Evolutionary conservation across 164 flowering plant genomes (phyloP), one percentile per base, ranked within the genome.

Genomic region (Dillenia suffruticosa): DNA sequence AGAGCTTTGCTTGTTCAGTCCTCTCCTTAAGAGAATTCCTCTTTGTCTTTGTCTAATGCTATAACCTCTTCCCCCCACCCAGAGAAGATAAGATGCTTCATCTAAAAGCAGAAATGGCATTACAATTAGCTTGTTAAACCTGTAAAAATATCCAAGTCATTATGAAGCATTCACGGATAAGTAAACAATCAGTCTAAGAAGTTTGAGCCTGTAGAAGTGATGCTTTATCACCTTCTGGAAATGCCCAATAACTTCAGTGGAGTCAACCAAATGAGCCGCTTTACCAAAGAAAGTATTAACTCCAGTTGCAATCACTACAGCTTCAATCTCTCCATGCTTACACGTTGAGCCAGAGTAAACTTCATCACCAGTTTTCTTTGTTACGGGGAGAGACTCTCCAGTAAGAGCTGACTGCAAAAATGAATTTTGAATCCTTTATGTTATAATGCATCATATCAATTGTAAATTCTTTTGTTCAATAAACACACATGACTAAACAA

Each of bases 291-390:
- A 88, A 57, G 90, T 76, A 63, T 83, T 76, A 52, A 79, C 84
- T 62, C 92, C 96, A 52, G 91, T 88, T 24, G 91, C 89, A 69
- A 88, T 85, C 24, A 88, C 89, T 59, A 88, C 89, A 66, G 95
- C 88, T 75, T 88, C 89, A 68, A 84, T 84, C 65, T 86, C 91
- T 59, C 95, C 95, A 63, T 73, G 95, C 78, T 88, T 88, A 65
- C 91, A 88, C 8, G 86, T 88, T 53, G 95, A 86, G 64, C 95
- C 95, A 48, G 95, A 80, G 74, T 52, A 88, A 24, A 88, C 95
- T 71, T 86, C 91, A 73, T 88, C 91, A 10, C 89, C 95, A 47
- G 89, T 72, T 67, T 52, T 86, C 78, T 80, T 88, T 59, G 91
- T 86, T 51, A 88, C 90, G 44, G 96, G 78, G 46, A 89, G 86